Evolutionary conservation across 352 stramenopile genomes (phyloP).

Genomic region (Phytophthora sansomeana): DNA sequence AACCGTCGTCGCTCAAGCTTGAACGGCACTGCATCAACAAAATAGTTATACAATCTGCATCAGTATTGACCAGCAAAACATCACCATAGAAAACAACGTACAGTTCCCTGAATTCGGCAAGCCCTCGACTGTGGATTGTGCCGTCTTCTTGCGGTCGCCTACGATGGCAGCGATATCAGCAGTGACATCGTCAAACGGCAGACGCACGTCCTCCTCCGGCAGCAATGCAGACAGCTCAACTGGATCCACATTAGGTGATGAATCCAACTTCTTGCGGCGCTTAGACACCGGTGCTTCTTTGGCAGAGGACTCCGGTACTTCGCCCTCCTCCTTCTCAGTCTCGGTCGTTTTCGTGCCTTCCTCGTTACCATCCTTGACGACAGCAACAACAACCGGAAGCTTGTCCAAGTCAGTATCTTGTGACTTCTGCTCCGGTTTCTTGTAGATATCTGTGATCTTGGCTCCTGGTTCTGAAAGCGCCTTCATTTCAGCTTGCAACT

Average conservation of each 20-base stretch:
- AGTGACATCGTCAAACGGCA: conserved; percentile 65
- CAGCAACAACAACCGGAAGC: conserved; percentile 17
- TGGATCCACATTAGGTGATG: conserved; percentile 11
- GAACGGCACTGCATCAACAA: conserved; percentile 47
- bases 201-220: conserved; percentile 50
- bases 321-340: conserved; percentile 31
- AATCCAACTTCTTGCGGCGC: conserved; percentile 53
- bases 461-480: conserved; percentile 39
- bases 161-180: conserved; percentile 68
- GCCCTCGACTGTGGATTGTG: conserved; percentile 31
- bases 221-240: conserved; percentile 41
- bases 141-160: conserved; percentile 40
- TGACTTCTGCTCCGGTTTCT: conserved; percentile 15
- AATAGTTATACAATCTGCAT: background rate
- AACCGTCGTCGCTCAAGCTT: conserved; percentile 63
- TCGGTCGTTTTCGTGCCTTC: conserved; percentile 21
- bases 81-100: conserved; percentile 20
- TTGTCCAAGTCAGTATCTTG: conserved; percentile 9
- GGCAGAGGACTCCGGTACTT: conserved; percentile 31
- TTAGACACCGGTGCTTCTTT: conserved; percentile 38
- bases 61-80: conserved; percentile 13
- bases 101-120: conserved; percentile 40
- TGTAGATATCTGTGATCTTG: conserved; percentile 18
- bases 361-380: conserved; percentile 9
- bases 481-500: conserved; percentile 60